Percentiles rank a stretch among this genome's conserved stretches.
These are phyloP conservation scores for Leptographium radiaticola DNA, from an alignment of 2,329 filamentous ascomycete species.

Conservation along the genomic window DNA sequence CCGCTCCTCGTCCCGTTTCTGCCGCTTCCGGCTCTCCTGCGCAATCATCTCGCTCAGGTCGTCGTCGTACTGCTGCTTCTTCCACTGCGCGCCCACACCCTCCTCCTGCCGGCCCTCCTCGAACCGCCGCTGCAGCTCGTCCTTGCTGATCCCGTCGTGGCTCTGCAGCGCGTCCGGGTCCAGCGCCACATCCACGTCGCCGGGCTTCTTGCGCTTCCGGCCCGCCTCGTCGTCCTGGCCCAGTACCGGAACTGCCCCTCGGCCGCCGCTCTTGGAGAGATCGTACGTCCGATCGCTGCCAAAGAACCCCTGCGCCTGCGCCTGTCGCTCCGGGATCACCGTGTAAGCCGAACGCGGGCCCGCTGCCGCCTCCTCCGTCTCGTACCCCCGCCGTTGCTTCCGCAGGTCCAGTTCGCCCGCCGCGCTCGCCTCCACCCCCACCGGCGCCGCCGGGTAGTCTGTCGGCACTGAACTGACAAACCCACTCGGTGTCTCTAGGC, in stretches of 20 bases:
- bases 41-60: conserved; percentile 95
- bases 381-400: conserved; percentile 71
- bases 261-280: conserved; percentile 37
- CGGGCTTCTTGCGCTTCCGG: conserved; percentile 87
- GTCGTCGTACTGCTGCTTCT: conserved; percentile 50
- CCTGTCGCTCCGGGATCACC: conserved; percentile 77
- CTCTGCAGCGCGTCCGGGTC: conserved; percentile 69
- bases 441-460: conserved; percentile 56
- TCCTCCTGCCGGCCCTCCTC: conserved; percentile 58
- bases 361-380: conserved; percentile 66
- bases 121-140: conserved; percentile 68
- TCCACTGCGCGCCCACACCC: conserved; percentile 55
- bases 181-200: conserved; percentile 85
- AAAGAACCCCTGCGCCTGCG: conserved; percentile 84
- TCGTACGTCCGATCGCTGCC: conserved; percentile 92
- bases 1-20: conserved; percentile 77
- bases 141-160: conserved; percentile 69
- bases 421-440: conserved; percentile 58
- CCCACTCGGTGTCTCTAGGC: conserved; percentile 69
- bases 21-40: conserved; percentile 77
- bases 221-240: conserved; percentile 62
- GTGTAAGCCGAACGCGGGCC: conserved; percentile 72
- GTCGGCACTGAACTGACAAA: conserved; percentile 69
- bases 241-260: conserved; percentile 35
- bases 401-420: conserved; percentile 83